A percentile compares a stretch with the other conserved stretches of the same genome.
Conservation (phyloP, 305 asterid species). For the Fraxinus sp. region DNA sequence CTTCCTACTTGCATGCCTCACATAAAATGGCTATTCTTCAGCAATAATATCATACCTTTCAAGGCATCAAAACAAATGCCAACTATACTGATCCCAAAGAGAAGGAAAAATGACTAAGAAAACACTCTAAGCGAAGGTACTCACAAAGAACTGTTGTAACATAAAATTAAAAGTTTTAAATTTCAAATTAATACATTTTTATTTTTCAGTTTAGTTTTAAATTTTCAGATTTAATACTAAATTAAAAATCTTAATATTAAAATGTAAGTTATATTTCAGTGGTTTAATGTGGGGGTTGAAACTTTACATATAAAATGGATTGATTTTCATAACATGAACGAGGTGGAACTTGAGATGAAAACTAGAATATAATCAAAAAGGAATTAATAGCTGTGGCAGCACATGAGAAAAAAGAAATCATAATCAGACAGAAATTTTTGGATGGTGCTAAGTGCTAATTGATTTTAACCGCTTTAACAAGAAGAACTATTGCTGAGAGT, state of each 20-base stretch:
- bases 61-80: background rate
- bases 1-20: background rate
- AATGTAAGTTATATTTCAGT: too few species aligned
- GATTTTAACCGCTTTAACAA: constrained; percentile 1
- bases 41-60: background rate
- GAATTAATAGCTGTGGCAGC: constrained; percentile 64
- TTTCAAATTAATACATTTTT: too few species aligned
- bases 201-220: too few species aligned
- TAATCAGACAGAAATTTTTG: constrained; percentile 13
- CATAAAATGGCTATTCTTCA: background rate
- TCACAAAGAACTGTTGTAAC: background rate
- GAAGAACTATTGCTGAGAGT: constrained; percentile 15
- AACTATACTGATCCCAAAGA: background rate
- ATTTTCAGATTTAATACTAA: too few species aligned
- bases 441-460: background rate
- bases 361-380: background rate
- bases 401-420: constrained; percentile 12
- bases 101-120: background rate
- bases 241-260: too few species aligned
- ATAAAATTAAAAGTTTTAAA: too few species aligned
- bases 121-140: background rate
- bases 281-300: too few species aligned
- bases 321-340: too few species aligned
- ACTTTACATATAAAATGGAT: too few species aligned
- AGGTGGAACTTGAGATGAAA: too few species aligned